Evolutionary conservation across 2,329 filamentous ascomycete genomes (phyloP).

Genomic region (Mollisia scopiformis): DNA sequence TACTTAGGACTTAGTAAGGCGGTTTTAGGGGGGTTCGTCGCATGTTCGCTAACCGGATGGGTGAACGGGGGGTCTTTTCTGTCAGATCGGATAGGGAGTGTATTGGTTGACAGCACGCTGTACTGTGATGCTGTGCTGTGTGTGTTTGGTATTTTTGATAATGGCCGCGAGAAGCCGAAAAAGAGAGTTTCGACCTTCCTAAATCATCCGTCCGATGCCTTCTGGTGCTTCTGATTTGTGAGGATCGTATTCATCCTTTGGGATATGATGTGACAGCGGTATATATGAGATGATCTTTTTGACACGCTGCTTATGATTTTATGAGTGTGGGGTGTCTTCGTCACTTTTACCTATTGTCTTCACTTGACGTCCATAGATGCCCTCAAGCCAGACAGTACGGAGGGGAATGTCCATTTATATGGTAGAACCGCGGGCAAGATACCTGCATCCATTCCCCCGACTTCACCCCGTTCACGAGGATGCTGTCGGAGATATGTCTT

Average conservation of each 20-base stretch:
- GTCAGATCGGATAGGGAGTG: not conserved
- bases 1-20: no score
- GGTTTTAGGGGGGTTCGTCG: not conserved
- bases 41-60: not conserved
- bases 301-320: not conserved
- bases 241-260: not conserved
- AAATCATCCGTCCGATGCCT: not conserved
- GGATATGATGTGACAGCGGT: not conserved
- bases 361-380: not conserved
- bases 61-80: not conserved
- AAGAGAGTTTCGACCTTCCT: not conserved
- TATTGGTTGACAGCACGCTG: not conserved
- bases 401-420: constrained; percentile 2
- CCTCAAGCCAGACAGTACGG: not conserved
- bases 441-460: not conserved
- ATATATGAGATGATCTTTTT: not conserved
- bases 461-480: not conserved
- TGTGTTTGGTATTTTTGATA: not conserved
- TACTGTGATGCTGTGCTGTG: not conserved
- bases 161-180: not conserved
- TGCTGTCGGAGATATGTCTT: not conserved
- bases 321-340: not conserved
- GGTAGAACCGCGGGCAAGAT: not conserved
- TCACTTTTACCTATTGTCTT: not conserved
- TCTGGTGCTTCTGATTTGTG: not conserved